Evolutionary conservation across 306 rosid genomes (phyloP), one percentile per base, ranked within the genome.

Genomic region (Trifolium repens): DNA sequence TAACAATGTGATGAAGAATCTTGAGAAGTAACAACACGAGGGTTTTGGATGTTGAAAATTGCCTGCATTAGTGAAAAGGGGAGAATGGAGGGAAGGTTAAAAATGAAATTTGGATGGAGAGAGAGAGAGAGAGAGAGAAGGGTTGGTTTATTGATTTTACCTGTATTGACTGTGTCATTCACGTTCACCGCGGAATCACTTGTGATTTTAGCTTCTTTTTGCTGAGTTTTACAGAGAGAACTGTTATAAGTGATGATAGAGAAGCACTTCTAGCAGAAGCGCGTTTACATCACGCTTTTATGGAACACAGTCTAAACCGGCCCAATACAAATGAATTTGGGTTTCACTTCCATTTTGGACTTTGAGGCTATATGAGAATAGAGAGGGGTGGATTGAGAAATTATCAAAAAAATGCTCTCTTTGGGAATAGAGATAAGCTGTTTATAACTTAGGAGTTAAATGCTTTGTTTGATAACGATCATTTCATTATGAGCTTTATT

Each of bases 1-100:
- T 5, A 13, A 53, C 32, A 78, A 57, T 62, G 71, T 55, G 60
- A 26, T 67, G 9, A 27, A 34, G 34, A 78, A 78, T 15, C 35
- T 69, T 7, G 69, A 47, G 61, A 24, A 44, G 26, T 13, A 15
- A 65, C 16, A 15, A 65, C n/a, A 27, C 40, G 49, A 61, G 55
- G 57, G 65, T 69, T 78, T 78, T 30, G 62, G 14, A 0, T 8
- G 37, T 19, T 1, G 32, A 22, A 27, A 32, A n/a, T 35, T 27
- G 9, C 62, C 14, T 17, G 75, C 72, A 67, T 66, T 59, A 40
- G 11, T 4, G 58, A 11, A 53, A 35, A 7, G 35, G 71, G 32
- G 6, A 15, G 8, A 50, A 49, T 49, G 55, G n/a, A 50, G 2
- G 16, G 58, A 8, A 5, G n/a, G 50, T 44, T 44, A 44, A 15